Evolutionary conservation across 805 yeast species (phyloP).

Genomic region (Lipomyces mesembrius): DNA sequence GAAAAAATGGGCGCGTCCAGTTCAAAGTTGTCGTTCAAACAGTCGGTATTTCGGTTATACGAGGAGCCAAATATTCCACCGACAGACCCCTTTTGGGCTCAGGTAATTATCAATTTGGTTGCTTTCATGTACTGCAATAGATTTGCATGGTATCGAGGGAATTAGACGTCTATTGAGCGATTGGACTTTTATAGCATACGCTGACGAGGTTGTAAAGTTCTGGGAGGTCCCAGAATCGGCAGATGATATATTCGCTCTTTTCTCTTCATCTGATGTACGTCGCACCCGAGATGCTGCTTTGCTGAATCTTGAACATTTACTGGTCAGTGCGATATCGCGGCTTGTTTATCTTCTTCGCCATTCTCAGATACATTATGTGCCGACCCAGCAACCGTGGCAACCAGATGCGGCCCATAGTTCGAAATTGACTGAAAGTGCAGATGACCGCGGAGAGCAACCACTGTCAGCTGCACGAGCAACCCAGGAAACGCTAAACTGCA

Average conservation of each 20-base stretch:
- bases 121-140: background rate
- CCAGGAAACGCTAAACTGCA: constrained; percentile 58
- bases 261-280: constrained; percentile 63
- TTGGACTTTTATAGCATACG: background rate
- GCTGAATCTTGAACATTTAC: constrained; percentile 59
- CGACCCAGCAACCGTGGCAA: background rate
- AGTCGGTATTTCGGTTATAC: constrained; percentile 60
- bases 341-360: constrained; percentile 21
- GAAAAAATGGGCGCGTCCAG: constrained; percentile 72
- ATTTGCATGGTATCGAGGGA: background rate
- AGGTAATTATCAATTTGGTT: constrained; percentile 33
- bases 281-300: constrained; percentile 62
- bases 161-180: background rate
- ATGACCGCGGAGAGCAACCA: background rate
- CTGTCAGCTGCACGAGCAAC: constrained; percentile 28
- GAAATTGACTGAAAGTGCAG: background rate
- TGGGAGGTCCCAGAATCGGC: constrained; percentile 58
- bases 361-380: constrained; percentile 21
- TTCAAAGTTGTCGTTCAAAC: constrained; percentile 63
- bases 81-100: constrained; percentile 52
- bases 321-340: constrained; percentile 49
- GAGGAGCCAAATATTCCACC: constrained; percentile 44
- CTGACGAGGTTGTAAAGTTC: constrained; percentile 42
- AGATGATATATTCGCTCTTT: constrained; percentile 60
- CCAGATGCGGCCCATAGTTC: background rate